Percentiles rank a stretch among this genome's conserved stretches.
These are phyloP conservation scores for Kodamaea nitidulidarum DNA, from an alignment of 805 yeast species.

Conservation along the genomic window DNA sequence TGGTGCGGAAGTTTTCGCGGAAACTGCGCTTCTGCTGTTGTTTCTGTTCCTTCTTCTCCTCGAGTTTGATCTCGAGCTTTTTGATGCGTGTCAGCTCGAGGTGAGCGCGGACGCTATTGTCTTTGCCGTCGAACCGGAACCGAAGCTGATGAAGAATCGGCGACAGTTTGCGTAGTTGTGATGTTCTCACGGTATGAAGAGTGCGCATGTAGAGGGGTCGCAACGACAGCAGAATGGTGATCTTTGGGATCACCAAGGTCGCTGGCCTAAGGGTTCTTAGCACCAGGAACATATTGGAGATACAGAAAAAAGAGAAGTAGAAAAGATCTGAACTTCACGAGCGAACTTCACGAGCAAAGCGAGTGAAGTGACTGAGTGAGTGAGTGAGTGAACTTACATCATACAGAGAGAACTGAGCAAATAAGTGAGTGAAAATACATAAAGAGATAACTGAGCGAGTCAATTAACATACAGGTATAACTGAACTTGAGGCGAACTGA, in stretches of 20 bases:
- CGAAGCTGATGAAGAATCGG: background rate
- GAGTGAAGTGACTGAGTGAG: too few relatives aligned
- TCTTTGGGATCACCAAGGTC: background rate
- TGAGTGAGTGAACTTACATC: too few relatives aligned
- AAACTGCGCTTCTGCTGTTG: slow-evolving; percentile 26
- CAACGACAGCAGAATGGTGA: background rate
- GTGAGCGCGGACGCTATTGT: slow-evolving; percentile 17
- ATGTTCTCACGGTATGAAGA: too few relatives aligned
- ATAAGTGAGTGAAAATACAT: too few relatives aligned
- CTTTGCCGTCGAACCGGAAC: background rate
- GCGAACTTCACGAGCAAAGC: too few relatives aligned
- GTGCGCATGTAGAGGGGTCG: background rate
- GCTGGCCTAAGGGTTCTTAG: background rate
- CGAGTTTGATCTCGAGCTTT: slow-evolving; percentile 23
- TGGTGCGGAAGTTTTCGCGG: slow-evolving; percentile 31
- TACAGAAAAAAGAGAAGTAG: background rate
- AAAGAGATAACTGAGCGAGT: too few relatives aligned
- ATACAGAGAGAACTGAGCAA: too few relatives aligned
- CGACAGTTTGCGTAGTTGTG: background rate
- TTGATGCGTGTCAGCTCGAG: slow-evolving; percentile 25
- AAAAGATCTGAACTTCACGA: too few relatives aligned
- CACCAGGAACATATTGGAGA: background rate
- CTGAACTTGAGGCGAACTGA: too few relatives aligned
- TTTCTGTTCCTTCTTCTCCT: slow-evolving; percentile 25
- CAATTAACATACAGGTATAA: too few relatives aligned